phyloP scores from a whole-genome alignment of 2,329 filamentous ascomycete species.

The Cercospora nicotianae region DNA sequence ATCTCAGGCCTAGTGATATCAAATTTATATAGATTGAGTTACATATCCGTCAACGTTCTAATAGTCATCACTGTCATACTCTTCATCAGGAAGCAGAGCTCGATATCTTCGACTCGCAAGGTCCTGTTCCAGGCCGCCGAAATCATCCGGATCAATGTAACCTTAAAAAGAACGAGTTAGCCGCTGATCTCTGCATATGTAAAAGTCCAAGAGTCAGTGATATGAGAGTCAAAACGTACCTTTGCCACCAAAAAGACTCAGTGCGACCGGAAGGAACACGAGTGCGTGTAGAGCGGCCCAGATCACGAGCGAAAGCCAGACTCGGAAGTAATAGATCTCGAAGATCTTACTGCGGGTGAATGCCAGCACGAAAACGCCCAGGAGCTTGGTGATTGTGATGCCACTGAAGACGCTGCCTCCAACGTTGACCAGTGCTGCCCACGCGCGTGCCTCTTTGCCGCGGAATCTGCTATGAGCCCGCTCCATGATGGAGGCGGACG shows the following conservation, averaged over 20 bases:
- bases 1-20: not conserved
- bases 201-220: slow-evolving; percentile 1
- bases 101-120: slow-evolving; percentile 76
- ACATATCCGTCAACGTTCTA: slow-evolving; percentile 14
- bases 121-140: slow-evolving; percentile 87
- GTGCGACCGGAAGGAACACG: slow-evolving; percentile 84
- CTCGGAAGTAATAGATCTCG: slow-evolving; percentile 97
- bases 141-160: slow-evolving; percentile 82
- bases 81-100: slow-evolving; percentile 74
- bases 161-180: slow-evolving; percentile 47
- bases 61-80: slow-evolving; percentile 70
- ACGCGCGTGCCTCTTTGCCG: slow-evolving; percentile 79
- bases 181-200: not conserved
- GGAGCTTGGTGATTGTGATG: slow-evolving; percentile 91
- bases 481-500: slow-evolving; percentile 77
- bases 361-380: slow-evolving; percentile 87
- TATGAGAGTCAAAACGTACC: slow-evolving; percentile 47
- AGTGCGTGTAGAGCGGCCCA: slow-evolving; percentile 88
- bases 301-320: slow-evolving; percentile 88
- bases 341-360: slow-evolving; percentile 98
- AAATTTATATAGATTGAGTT: not conserved
- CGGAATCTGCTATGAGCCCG: slow-evolving; percentile 72
- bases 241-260: slow-evolving; percentile 81
- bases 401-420: slow-evolving; percentile 93
- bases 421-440: slow-evolving; percentile 92